Percentiles rank a stretch among this genome's conserved stretches.
phyloP scores from a whole-genome alignment of 352 stramenopile species.

The Phytophthora parvispora region DNA sequence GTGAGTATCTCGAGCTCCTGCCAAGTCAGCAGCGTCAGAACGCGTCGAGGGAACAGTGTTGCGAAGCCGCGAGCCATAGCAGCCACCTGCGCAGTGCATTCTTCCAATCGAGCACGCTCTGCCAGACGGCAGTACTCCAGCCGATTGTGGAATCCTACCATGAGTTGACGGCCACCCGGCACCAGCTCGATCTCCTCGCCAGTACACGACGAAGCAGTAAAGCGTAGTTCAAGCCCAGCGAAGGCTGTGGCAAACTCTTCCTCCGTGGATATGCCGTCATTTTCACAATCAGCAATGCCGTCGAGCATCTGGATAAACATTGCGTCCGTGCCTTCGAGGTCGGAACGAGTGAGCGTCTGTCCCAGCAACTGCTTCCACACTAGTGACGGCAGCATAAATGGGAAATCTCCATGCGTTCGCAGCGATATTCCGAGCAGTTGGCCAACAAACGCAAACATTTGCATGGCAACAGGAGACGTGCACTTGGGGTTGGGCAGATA shows the following conservation, averaged over 20 bases:
- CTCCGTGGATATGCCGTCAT: constrained; percentile 82
- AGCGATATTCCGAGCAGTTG: constrained; percentile 96
- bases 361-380: constrained; percentile 95
- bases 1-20: constrained; percentile 94
- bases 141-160: constrained; percentile 89
- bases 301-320: constrained; percentile 94
- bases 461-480: constrained; percentile 86
- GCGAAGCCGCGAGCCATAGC: constrained; percentile 87
- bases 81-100: constrained; percentile 74
- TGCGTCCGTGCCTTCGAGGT: constrained; percentile 92
- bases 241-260: constrained; percentile 86
- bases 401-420: constrained; percentile 93
- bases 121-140: constrained; percentile 87
- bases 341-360: constrained; percentile 77
- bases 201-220: constrained; percentile 88
- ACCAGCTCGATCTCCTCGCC: constrained; percentile 88
- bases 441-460: constrained; percentile 96
- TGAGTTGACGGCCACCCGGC: constrained; percentile 65
- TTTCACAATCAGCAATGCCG: constrained; percentile 86
- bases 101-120: constrained; percentile 83
- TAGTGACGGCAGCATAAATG: constrained; percentile 92
- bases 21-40: constrained; percentile 91
- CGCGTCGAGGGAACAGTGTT: constrained; percentile 87
- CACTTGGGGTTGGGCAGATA: constrained; percentile 92
- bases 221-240: constrained; percentile 78